Conservation (phyloP, 345 rosid genomes). For the Lepidium didymum region DNA sequence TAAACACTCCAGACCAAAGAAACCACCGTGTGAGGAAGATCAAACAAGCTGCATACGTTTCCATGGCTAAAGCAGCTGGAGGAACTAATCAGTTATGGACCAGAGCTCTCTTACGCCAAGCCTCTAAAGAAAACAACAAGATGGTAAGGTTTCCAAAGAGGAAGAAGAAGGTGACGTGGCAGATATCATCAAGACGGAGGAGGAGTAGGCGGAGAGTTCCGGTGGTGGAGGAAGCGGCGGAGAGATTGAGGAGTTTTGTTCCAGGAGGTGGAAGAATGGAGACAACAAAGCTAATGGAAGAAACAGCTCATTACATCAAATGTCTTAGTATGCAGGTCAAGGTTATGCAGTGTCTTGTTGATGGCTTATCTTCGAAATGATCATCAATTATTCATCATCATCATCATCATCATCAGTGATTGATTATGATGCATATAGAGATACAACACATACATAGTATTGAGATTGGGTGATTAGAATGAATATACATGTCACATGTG, state of each 20-base stretch:
- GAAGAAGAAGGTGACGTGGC: conserved; percentile 15
- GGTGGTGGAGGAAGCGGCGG: neutral
- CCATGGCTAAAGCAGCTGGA: conserved; percentile 32
- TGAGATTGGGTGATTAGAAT: conserved; percentile 12
- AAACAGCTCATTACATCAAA: conserved; percentile 32
- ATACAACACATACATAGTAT: conserved; percentile 6
- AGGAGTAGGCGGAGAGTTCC: neutral
- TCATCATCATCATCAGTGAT: neutral
- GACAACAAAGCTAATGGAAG: conserved; percentile 26
- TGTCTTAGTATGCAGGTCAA: conserved; percentile 31
- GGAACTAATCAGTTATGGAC: conserved; percentile 20
- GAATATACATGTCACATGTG: neutral
- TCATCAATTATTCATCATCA: neutral
- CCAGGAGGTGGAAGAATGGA: conserved; percentile 34
- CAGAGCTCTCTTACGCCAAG: conserved; percentile 23
- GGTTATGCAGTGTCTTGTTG: conserved; percentile 29
- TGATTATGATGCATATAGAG: neutral
- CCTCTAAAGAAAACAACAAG: neutral
- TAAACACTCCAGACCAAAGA: neutral
- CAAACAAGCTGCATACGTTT: conserved; percentile 29
- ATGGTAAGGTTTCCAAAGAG: neutral
- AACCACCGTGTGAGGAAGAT: conserved; percentile 18
- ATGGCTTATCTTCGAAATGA: conserved; percentile 20
- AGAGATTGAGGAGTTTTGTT: conserved; percentile 23
- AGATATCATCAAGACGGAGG: conserved; percentile 2